Conservation (phyloP, 306 rosid genomes). For the Fragaria iinumae region DNA sequence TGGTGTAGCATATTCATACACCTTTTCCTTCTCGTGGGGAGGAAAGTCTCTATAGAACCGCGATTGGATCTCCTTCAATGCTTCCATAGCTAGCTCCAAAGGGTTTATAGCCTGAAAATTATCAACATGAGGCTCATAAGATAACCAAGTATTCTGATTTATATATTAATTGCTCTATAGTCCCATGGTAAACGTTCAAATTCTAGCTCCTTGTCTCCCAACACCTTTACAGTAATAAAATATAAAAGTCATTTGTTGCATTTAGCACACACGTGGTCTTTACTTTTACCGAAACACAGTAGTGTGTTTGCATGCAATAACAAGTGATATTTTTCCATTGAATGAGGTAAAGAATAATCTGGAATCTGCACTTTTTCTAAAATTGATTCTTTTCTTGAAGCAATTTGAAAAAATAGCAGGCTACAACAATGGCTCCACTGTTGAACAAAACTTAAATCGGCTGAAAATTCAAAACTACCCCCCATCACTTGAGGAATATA, state of each 20-base stretch:
- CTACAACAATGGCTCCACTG: not conserved
- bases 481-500: not conserved
- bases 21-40: conserved; percentile 83
- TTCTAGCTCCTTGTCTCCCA: not conserved
- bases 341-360: not conserved
- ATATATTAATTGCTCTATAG: not conserved
- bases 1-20: conserved; percentile 83
- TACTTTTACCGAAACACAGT: not conserved
- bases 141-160: conserved; percentile 10
- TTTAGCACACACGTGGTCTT: not conserved
- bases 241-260: not conserved
- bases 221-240: not conserved
- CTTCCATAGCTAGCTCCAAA: conserved; percentile 87
- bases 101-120: conserved; percentile 79
- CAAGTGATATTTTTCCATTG: not conserved
- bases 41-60: conserved; percentile 85
- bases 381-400: not conserved
- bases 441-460: not conserved
- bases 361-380: not conserved
- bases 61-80: conserved; percentile 74
- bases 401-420: not conserved
- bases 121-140: conserved; percentile 21
- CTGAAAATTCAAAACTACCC: not conserved
- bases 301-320: not conserved
- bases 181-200: not conserved